A percentile compares a stretch with the other conserved stretches of the same genome.
Evolutionary conservation across 108 stramenopile genomes (phyloP).

Genomic region (Cyclotella atomus): DNA sequence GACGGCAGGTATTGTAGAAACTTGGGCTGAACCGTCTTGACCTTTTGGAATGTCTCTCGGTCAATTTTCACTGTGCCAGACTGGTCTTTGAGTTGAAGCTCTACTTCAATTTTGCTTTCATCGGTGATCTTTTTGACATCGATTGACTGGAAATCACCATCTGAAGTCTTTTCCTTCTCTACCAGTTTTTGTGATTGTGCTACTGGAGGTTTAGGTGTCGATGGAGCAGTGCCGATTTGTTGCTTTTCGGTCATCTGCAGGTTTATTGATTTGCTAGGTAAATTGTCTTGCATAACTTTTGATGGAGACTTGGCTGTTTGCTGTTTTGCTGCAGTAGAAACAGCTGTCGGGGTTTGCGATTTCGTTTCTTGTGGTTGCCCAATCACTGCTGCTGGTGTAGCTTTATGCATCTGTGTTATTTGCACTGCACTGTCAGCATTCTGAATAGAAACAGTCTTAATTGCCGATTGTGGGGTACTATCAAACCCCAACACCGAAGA

Average conservation of each 20-base stretch:
- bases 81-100: conserved; percentile 20
- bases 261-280: not conserved
- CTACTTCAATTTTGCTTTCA: conserved; percentile 42
- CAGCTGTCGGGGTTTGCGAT: too few relatives aligned
- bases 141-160: conserved; percentile 39
- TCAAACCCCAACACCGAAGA: not conserved
- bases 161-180: not conserved
- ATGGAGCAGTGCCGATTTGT: not conserved
- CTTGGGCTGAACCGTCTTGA: conserved; percentile 23
- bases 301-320: too few relatives aligned
- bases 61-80: conserved; percentile 38
- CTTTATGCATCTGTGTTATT: too few relatives aligned
- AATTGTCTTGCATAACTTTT: too few relatives aligned
- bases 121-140: conserved; percentile 41
- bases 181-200: not conserved
- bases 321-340: too few relatives aligned
- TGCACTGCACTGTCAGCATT: not conserved
- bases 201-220: conserved; percentile 2
- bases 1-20: conserved; percentile 46
- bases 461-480: not conserved
- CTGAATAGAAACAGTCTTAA: not conserved
- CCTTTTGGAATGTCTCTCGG: conserved; percentile 44
- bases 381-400: too few relatives aligned
- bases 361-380: too few relatives aligned
- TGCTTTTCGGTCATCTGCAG: not conserved